A percentile compares a stretch with the other conserved stretches of the same genome.
phyloP scores from a whole-genome alignment of 345 rosid genomes.

The Physaria fendleri region DNA sequence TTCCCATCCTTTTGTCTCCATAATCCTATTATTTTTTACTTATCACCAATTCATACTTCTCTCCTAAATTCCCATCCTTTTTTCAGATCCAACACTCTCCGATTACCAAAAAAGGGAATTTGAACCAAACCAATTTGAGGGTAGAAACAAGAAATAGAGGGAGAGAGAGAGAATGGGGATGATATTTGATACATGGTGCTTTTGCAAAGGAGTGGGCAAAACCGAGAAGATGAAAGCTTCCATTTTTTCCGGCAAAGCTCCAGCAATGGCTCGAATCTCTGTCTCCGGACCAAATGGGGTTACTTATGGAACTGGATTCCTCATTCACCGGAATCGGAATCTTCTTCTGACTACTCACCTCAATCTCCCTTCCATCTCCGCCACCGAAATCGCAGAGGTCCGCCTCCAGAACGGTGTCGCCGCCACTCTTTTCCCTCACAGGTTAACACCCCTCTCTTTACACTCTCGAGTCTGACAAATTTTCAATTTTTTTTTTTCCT shows the following conservation, averaged over 20 bases:
- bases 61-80: constrained; percentile 21
- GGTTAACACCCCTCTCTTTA: constrained; percentile 28
- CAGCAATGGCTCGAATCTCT: constrained; percentile 55
- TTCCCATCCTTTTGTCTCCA: constrained; percentile 24
- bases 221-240: constrained; percentile 82
- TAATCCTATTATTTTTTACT: constrained; percentile 19
- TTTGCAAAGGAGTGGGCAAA: constrained; percentile 87
- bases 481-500: neutral
- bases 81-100: constrained; percentile 37
- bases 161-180: constrained; percentile 48
- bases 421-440: constrained; percentile 74
- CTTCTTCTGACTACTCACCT: constrained; percentile 78
- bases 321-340: constrained; percentile 86
- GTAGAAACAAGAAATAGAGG: neutral
- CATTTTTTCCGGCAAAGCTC: constrained; percentile 52
- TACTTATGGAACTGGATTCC: constrained; percentile 61
- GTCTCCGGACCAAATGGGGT: constrained; percentile 34
- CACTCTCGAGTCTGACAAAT: neutral
- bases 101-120: neutral
- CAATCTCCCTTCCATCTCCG: constrained; percentile 72
- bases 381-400: constrained; percentile 73
- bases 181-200: constrained; percentile 72
- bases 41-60: constrained; percentile 16
- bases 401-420: constrained; percentile 64
- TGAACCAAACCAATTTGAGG: constrained; percentile 14